A percentile compares a stretch with the other conserved stretches of the same genome.
Evolutionary conservation across 441 rosid genomes (phyloP).

Genomic region (Mallotus japonicus): DNA sequence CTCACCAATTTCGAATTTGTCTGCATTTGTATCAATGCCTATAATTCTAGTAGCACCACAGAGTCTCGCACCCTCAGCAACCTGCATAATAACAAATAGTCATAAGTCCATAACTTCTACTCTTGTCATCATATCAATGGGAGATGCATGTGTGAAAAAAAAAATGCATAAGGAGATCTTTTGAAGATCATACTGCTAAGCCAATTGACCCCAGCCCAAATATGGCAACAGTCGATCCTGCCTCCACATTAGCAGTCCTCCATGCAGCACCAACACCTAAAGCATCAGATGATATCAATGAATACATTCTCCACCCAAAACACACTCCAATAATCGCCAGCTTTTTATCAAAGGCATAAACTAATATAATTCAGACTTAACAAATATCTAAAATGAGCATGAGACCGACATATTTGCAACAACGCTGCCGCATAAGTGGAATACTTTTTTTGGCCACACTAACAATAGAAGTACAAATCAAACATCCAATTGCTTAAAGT

Average conservation of each 20-base stretch:
- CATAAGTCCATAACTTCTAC: neutral
- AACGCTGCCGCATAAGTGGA: too few species aligned
- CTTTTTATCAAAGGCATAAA: too few species aligned
- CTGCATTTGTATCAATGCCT: constrained; percentile 67
- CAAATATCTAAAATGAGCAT: too few species aligned
- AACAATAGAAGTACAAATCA: neutral
- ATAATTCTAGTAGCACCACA: constrained; percentile 74
- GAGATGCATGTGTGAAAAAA: neutral
- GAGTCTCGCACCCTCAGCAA: constrained; percentile 76
- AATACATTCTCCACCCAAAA: neutral
- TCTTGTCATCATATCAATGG: neutral
- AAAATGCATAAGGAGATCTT: neutral
- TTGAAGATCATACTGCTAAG: constrained; percentile 55
- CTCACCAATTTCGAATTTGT: constrained; percentile 65
- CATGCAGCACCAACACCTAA: constrained; percentile 87
- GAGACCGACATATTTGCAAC: too few species aligned
- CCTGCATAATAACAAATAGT: constrained; percentile 40
- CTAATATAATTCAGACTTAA: too few species aligned
- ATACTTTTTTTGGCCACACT: too few species aligned
- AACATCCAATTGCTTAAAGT: neutral
- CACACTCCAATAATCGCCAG: neutral
- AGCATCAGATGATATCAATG: neutral
- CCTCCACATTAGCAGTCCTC: constrained; percentile 76
- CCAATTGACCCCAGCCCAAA: constrained; percentile 88
- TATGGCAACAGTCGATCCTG: constrained; percentile 81